These are phyloP conservation scores for Angomonas deanei DNA, from an alignment of 208 protist species.

Conservation along the genomic window DNA sequence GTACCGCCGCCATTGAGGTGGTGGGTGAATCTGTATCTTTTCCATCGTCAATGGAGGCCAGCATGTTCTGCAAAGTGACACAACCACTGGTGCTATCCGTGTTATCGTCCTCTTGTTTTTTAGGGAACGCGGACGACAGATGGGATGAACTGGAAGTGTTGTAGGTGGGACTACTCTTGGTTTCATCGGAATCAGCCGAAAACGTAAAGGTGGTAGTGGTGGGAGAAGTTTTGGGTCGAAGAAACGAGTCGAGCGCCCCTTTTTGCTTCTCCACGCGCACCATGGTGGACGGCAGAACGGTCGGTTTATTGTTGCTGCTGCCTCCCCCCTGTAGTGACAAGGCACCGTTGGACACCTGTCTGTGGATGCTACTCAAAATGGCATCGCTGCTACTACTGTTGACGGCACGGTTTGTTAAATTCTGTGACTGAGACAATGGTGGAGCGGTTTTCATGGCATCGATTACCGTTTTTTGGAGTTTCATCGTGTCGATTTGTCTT, in stretches of 20 bases:
- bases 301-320: conserved; percentile 5
- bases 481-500: conserved; percentile 57
- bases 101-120: background rate
- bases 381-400: conserved; percentile 1
- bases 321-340: background rate
- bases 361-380: background rate
- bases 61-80: too few relatives aligned
- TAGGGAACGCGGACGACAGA: background rate
- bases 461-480: conserved; percentile 33
- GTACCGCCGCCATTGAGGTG: background rate
- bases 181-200: background rate
- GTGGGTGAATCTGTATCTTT: background rate
- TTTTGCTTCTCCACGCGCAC: conserved; percentile 74
- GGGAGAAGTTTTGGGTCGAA: conserved; percentile 8
- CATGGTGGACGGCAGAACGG: conserved; percentile 54
- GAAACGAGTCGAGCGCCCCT: conserved; percentile 69
- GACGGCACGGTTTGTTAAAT: background rate
- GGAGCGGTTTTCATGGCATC: conserved; percentile 19
- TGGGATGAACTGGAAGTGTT: background rate
- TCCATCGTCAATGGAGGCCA: background rate
- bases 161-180: conserved; percentile 1
- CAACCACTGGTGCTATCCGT: too few relatives aligned
- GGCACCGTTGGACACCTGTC: conserved; percentile 14
- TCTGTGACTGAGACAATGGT: conserved; percentile 2
- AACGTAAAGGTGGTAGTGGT: conserved; percentile 12